Evolutionary conservation across 2,329 filamentous ascomycete species (phyloP).

Genomic region (Diaporthe sp.): DNA sequence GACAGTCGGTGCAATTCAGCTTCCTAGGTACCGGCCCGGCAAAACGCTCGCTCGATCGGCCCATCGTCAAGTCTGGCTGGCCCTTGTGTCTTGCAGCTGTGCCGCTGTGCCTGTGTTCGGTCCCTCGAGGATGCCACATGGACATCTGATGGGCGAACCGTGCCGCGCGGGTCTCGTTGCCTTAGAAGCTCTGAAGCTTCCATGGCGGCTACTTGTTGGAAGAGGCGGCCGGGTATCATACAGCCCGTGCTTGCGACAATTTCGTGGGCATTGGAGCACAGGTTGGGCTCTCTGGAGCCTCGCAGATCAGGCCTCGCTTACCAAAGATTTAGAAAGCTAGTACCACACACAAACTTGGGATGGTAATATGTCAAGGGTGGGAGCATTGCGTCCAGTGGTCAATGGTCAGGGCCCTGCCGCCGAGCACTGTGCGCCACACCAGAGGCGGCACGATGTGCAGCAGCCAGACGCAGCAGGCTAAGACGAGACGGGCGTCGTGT

Average conservation of each 20-base stretch:
- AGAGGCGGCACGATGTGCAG: conserved; percentile 32
- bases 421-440: conserved; percentile 36
- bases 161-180: conserved; percentile 24
- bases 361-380: conserved; percentile 27
- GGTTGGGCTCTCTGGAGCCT: conserved; percentile 8
- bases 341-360: conserved; percentile 19
- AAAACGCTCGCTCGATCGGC: neutral
- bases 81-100: neutral
- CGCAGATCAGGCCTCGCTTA: conserved; percentile 22
- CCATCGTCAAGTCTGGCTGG: conserved; percentile 7
- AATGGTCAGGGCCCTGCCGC: conserved; percentile 14
- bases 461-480: conserved; percentile 36
- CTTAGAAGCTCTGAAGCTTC: neutral
- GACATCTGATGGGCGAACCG: neutral
- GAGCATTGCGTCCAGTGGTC: neutral
- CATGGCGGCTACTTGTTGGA: conserved; percentile 1
- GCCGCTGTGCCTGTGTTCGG: neutral
- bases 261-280: neutral
- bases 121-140: conserved; percentile 7
- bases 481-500: conserved; percentile 29
- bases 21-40: neutral
- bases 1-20: neutral
- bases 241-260: neutral
- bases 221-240: neutral
- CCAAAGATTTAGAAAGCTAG: conserved; percentile 32